phyloP scores from a whole-genome alignment of 2,329 filamentous ascomycete species.

The Bimuria novae-zelandiae region DNA sequence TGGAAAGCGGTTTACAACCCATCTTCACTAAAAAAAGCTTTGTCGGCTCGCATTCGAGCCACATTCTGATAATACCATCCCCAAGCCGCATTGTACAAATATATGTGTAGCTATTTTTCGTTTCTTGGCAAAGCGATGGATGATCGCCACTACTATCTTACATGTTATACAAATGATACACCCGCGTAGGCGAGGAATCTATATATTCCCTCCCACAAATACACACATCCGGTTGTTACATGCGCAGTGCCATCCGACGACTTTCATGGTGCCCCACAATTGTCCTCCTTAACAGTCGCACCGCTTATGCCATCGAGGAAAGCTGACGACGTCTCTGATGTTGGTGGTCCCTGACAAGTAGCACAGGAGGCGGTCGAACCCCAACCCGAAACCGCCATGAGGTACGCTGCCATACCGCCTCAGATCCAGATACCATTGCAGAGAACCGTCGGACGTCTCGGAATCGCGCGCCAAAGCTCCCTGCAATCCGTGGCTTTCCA shows the following conservation, averaged over 20 bases:
- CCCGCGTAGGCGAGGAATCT: neutral
- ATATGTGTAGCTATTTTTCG: neutral
- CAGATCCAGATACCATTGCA: slow-evolving; percentile 88
- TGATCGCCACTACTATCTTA: neutral
- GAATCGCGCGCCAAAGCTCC: slow-evolving; percentile 29
- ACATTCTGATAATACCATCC: neutral
- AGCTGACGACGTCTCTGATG: slow-evolving; percentile 82
- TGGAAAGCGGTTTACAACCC: too few species aligned
- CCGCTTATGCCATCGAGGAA: slow-evolving; percentile 72
- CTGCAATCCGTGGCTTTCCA: slow-evolving; percentile 69
- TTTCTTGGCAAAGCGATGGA: neutral
- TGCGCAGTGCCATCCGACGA: neutral
- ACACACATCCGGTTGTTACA: neutral
- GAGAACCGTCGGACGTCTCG: slow-evolving; percentile 33
- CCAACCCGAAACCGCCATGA: slow-evolving; percentile 88
- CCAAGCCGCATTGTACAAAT: neutral
- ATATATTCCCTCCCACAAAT: neutral
- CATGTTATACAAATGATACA: slow-evolving; percentile 1
- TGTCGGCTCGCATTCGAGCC: neutral
- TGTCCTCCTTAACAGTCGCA: slow-evolving; percentile 51
- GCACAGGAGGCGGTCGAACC: slow-evolving; percentile 83
- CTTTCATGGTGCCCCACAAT: neutral
- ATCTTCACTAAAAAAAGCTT: neutral
- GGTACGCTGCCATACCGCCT: slow-evolving; percentile 89
- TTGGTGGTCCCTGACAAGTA: slow-evolving; percentile 83